Conservation (phyloP, 129 eudicot genomes). For the Flaveria linearis region DNA sequence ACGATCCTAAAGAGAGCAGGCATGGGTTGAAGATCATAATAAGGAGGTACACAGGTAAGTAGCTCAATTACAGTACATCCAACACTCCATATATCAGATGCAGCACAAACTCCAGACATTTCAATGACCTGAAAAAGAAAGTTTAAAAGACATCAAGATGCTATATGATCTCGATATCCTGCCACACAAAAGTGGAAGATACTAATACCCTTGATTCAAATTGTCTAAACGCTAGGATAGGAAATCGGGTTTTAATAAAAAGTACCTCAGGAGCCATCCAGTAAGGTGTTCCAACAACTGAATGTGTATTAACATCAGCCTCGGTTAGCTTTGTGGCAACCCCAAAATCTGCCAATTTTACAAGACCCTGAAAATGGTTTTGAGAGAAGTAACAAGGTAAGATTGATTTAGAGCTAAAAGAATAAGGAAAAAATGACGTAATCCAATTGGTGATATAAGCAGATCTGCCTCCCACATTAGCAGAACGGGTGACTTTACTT, state of each 20-base stretch:
- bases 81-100: conserved; percentile 99
- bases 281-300: conserved; percentile 99
- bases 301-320: conserved; percentile 95
- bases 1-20: conserved; percentile 97
- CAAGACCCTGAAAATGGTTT: conserved; percentile 76
- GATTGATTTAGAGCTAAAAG: conserved; percentile 6
- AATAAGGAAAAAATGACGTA: neutral
- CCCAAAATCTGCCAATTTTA: conserved; percentile 98
- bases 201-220: neutral
- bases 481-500: neutral
- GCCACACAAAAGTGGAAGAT: neutral
- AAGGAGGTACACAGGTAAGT: conserved; percentile 96
- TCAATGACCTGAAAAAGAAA: conserved; percentile 72
- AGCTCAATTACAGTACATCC: conserved; percentile 99
- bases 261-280: conserved; percentile 99
- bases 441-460: conserved; percentile 1
- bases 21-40: conserved; percentile 99
- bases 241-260: neutral
- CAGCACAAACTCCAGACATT: conserved; percentile 99
- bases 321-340: conserved; percentile 96
- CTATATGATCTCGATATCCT: neutral
- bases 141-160: neutral
- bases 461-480: conserved; percentile 2
- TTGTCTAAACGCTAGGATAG: neutral
- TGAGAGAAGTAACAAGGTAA: conserved; percentile 7